phyloP scores from a whole-genome alignment of 1,284 basidiomycete genomes.

The Gastroboletus turbinatus region DNA sequence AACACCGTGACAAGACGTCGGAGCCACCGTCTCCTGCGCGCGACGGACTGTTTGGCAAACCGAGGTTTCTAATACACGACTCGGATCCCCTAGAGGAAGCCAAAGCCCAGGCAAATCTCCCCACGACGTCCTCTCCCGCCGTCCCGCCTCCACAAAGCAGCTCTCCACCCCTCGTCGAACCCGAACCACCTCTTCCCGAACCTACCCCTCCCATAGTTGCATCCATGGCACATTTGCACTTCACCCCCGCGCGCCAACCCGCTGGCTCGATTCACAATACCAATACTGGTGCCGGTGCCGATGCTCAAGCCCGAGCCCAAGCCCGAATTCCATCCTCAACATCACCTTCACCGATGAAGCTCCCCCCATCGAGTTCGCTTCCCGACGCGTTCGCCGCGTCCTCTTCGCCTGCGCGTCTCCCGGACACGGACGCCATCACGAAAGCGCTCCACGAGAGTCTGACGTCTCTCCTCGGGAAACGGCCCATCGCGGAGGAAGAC shows the following conservation, averaged over 20 bases:
- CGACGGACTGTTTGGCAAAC: slow-evolving; percentile 20
- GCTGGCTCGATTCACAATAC: not conserved
- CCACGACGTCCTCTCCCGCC: slow-evolving; percentile 16
- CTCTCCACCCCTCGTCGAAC: slow-evolving; percentile 21
- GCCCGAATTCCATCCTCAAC: slow-evolving; percentile 57
- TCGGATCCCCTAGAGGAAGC: slow-evolving; percentile 19
- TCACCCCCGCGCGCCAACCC: not conserved
- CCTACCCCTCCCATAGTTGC: not conserved
- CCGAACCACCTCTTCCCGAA: not conserved
- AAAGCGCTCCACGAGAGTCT: slow-evolving; percentile 61
- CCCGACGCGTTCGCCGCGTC: slow-evolving; percentile 19
- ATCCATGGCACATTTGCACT: not conserved
- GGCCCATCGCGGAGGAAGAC: slow-evolving; percentile 44
- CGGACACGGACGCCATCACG: slow-evolving; percentile 21
- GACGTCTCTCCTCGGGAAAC: slow-evolving; percentile 64
- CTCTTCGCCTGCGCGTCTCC: slow-evolving; percentile 26
- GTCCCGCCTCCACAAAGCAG: slow-evolving; percentile 31
- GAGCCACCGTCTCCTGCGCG: not conserved
- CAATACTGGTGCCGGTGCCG: too few species aligned
- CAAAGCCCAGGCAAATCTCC: not conserved
- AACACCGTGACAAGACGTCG: not conserved
- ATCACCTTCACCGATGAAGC: slow-evolving; percentile 57
- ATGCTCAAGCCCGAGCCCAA: slow-evolving; percentile 2
- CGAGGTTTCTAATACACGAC: slow-evolving; percentile 16
- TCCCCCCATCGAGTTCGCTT: slow-evolving; percentile 31